Evolutionary conservation across 1,284 basidiomycete species (phyloP), one percentile per base, ranked within the genome.

Genomic region (Pyrrhoderma noxium): DNA sequence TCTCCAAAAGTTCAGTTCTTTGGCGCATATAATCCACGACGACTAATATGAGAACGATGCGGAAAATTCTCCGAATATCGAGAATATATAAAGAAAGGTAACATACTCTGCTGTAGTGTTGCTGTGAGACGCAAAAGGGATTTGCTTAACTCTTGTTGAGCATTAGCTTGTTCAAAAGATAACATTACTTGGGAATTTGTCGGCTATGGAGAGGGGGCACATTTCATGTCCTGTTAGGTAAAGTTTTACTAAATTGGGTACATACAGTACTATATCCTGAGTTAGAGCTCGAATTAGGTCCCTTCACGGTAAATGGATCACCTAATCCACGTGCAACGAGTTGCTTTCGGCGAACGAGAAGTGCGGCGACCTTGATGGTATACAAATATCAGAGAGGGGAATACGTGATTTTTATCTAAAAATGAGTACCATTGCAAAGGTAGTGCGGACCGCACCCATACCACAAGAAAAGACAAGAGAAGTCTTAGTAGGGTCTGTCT

Each of bases 401-500:
- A 19, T 18, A 8, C 21, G 8, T 16, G 22, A 16, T 5, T 16
- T 39, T 9, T n/a, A 50, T 9, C 11, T 31, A n/a, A n/a, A n/a
- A 22, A 35, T 43, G 19, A 19, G 7, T 14, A 54, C 82, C 96
- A 99, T 99, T 3, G 92, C 95, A 65, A 98, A 98, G 0, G 95
- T 97, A 2, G 95, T 96, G 38, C 96, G 81, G 0, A 96, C 93
- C 2, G 93, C 91, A 40, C 96, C 96, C 79, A 96, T 94, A 38
- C 96, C 95, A 65, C 96, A 98, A 52, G 92, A 95, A 67, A 99
- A 97, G 2, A 99, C 90, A 14, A 99, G 73, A 0, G 88, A 85
- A 0, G 91, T 93, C 18, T 74, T 76, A 7, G 82, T 70, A 0
- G 95, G 93, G 59, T 96, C 90, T 0, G 88, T 82, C 37, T 80